phyloP scores from a whole-genome alignment of 345 rosid genomes.

The Streptanthus diversifolius region DNA sequence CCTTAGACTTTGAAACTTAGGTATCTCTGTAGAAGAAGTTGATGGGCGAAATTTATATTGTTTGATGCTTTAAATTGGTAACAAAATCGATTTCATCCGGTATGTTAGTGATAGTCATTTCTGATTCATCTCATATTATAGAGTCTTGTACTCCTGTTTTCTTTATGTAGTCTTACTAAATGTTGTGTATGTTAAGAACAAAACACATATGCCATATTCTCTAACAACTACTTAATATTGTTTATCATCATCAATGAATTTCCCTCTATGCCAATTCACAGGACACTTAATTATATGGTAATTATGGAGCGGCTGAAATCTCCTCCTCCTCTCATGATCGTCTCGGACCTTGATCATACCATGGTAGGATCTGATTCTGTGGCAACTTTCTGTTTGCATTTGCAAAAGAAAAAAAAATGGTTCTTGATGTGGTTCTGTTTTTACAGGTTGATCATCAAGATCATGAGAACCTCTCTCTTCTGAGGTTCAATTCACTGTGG shows the following conservation, averaged over 20 bases:
- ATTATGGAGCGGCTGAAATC: conserved; percentile 65
- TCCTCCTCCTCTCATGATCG: conserved; percentile 80
- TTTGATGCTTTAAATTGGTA: conserved; percentile 6
- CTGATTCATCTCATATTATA: neutral
- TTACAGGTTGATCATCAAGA: conserved; percentile 95
- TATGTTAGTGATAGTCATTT: neutral
- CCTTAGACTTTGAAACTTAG: neutral
- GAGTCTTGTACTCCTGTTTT: neutral
- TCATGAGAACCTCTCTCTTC: conserved; percentile 69
- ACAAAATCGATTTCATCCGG: neutral
- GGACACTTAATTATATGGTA: neutral
- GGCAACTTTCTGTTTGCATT: neutral
- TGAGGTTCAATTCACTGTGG: conserved; percentile 91
- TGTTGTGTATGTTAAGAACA: conserved; percentile 4
- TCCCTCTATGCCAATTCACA: neutral
- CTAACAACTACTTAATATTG: neutral
- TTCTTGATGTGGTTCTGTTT: conserved; percentile 15
- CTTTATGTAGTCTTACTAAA: neutral
- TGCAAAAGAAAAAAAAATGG: neutral
- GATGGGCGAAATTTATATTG: neutral
- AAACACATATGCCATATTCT: neutral
- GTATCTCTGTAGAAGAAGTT: neutral
- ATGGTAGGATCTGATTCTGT: conserved; percentile 51
- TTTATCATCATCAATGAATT: neutral
- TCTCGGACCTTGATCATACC: conserved; percentile 98